Base-by-base conservation (phyloP, 108 stramenopile species). In the Stephanodiscus minutulus region DNA sequence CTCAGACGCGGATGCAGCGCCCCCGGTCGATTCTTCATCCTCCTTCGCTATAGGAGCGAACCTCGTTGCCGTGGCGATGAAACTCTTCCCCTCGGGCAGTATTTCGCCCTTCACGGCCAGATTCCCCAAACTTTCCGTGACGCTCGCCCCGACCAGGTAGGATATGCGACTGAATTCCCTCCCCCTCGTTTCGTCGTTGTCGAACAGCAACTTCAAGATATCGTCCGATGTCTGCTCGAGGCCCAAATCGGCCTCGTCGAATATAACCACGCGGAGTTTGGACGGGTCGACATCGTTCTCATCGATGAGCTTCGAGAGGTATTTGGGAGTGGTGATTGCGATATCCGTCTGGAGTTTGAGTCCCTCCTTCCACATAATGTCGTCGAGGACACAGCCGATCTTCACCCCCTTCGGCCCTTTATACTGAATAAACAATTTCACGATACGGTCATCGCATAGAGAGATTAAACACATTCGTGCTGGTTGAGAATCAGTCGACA, bases 271-370 rank as follows among this genome's bases (percentile, higher is more conserved):
- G 21, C 90, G 87, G 10, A 93, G 71, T 57, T 87, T 88, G 24
- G 87, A 83, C 0, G 92, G 89, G 36, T 82, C 63, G 25, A 93
- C 28, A 81, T 93, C 92, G 24, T 81, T 87, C 31, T 94, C 93
- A 25, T 60, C 56, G 11, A 94, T 72, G 18, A 94, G 66, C 60
- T 91, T 91, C 7, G 83, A 76, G 18, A 94, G 74, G 55, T 90
- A 90, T 56, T 88, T 53, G 37, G 90, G 90, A 49, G 79, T 90
- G 36, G 87, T 90, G 56, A 94, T 90, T 21, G 89, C 90, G 47
- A 94, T 76, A 72, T 94, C 93, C 3, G 93, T 94, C 79, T 91
- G 90, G 37, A 94, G 81, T 70, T 91, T 91, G 62, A 94, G 72
- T 25, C 93, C 93, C 70, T 81, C 83, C 35, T 82, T 64, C 9